Conservation (phyloP, 495 filamentous ascomycete genomes). For the Penicillium silybi region DNA sequence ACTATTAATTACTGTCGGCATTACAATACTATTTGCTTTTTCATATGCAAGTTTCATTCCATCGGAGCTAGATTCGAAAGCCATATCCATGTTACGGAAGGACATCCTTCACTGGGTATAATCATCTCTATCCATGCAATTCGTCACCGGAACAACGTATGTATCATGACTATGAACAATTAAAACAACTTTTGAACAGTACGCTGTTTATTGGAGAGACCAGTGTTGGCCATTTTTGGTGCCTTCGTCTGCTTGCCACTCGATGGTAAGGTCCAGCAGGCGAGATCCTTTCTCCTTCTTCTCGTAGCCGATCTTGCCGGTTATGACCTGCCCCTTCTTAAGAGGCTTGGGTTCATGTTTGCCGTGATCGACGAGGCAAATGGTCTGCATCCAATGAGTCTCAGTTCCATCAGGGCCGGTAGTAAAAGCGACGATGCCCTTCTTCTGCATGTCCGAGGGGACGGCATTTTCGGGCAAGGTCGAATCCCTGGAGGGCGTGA, state of each 20-base stretch:
- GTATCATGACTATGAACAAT: background rate
- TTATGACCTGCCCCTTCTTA: conserved; percentile 48
- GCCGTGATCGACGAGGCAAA: conserved; percentile 44
- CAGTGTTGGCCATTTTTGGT: conserved; percentile 37
- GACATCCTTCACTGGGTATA: conserved; percentile 7
- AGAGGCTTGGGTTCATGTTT: conserved; percentile 30
- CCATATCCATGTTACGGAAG: conserved; percentile 1
- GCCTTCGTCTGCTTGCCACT: conserved; percentile 40
- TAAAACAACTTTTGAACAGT: conserved; percentile 1
- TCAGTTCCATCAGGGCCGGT: conserved; percentile 49
- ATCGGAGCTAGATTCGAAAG: background rate
- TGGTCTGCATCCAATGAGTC: conserved; percentile 53
- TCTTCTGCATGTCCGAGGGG: conserved; percentile 42
- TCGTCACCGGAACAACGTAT: background rate
- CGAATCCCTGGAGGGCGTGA: conserved; percentile 47
- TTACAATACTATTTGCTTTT: background rate
- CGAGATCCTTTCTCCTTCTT: conserved; percentile 46
- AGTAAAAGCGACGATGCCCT: conserved; percentile 49
- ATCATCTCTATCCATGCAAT: conserved; percentile 5
- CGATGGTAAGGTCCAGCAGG: conserved; percentile 44
- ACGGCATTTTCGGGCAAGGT: conserved; percentile 40
- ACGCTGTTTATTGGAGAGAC: conserved; percentile 29
- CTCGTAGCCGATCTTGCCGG: conserved; percentile 46
- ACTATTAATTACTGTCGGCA: background rate
- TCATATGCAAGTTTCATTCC: background rate